phyloP scores from a whole-genome alignment of 2,329 filamentous ascomycete genomes.

The Arthroderma sp. region DNA sequence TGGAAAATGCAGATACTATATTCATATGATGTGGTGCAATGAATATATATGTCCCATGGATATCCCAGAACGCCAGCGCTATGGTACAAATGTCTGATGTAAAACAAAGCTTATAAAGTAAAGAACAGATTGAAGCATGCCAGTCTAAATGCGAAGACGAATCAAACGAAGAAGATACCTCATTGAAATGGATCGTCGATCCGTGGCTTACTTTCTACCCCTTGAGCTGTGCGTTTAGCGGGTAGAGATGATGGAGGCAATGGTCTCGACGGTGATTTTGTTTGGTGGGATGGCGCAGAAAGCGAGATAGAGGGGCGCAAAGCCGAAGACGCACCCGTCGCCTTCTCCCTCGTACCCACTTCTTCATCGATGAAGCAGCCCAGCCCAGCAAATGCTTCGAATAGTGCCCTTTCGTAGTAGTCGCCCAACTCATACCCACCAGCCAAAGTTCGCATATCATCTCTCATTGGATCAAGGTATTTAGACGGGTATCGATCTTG shows the following conservation, averaged over 20 bases:
- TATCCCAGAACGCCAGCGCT: no score
- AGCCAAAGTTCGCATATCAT: constrained; percentile 53
- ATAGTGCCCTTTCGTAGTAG: constrained; percentile 67
- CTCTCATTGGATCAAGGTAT: constrained; percentile 54
- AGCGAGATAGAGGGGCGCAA: not conserved
- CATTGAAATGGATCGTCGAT: not conserved
- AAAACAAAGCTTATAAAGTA: no score
- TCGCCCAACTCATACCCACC: constrained; percentile 76
- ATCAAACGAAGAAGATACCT: no score
- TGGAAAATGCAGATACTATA: no score
- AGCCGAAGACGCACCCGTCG: not conserved
- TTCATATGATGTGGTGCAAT: no score
- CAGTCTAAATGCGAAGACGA: no score
- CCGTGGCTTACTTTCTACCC: not conserved
- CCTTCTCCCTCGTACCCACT: constrained; percentile 21
- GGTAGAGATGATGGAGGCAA: not conserved
- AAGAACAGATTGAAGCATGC: no score
- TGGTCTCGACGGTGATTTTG: not conserved
- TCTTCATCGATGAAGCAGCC: constrained; percentile 81
- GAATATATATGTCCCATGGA: no score
- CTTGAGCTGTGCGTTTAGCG: not conserved
- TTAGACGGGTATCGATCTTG: constrained; percentile 60
- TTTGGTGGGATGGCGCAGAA: not conserved
- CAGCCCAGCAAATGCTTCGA: constrained; percentile 80
- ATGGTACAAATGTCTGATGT: no score